A percentile compares a stretch with the other conserved stretches of the same genome.
Conservation (phyloP, 73 alveolate genomes). For the Stentor coeruleus region DNA sequence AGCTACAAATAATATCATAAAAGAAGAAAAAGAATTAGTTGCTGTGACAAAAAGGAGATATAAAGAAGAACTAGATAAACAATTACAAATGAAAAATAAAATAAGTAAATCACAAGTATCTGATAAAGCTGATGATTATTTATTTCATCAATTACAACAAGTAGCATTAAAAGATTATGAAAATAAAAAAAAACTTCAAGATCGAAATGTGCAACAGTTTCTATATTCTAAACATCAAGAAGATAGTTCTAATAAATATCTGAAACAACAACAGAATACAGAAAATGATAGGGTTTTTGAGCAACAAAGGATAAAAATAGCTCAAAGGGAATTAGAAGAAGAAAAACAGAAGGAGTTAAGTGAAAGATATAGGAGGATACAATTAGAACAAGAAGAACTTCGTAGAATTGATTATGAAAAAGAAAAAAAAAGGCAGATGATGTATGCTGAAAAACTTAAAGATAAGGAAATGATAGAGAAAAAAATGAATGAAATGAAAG, state of each 20-base stretch:
- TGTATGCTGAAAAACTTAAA: slow-evolving; percentile 26
- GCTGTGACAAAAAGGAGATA: background rate
- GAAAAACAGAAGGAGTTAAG: slow-evolving; percentile 12
- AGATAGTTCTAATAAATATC: background rate
- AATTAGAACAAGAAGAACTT: background rate
- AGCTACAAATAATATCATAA: background rate
- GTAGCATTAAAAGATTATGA: background rate
- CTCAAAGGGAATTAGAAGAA: slow-evolving; percentile 23
- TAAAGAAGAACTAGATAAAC: slow-evolving; percentile 32
- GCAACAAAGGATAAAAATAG: background rate
- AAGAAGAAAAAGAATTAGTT: slow-evolving; percentile 6
- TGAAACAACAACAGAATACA: background rate
- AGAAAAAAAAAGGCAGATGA: no score
- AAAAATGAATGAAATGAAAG: slow-evolving; percentile 10
- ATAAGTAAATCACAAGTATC: background rate
- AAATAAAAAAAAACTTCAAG: background rate
- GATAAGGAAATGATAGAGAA: slow-evolving; percentile 24
- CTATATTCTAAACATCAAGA: background rate
- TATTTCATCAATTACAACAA: background rate
- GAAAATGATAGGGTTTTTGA: background rate
- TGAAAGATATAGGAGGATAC: background rate
- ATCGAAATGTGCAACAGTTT: background rate
- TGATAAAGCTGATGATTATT: background rate
- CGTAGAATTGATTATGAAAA: slow-evolving; percentile 1
- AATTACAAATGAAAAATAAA: background rate